Percentiles rank a stretch among this genome's conserved stretches.
Conservation (phyloP, 202 grass and related monocot species). For the Carex sylvatica region DNA sequence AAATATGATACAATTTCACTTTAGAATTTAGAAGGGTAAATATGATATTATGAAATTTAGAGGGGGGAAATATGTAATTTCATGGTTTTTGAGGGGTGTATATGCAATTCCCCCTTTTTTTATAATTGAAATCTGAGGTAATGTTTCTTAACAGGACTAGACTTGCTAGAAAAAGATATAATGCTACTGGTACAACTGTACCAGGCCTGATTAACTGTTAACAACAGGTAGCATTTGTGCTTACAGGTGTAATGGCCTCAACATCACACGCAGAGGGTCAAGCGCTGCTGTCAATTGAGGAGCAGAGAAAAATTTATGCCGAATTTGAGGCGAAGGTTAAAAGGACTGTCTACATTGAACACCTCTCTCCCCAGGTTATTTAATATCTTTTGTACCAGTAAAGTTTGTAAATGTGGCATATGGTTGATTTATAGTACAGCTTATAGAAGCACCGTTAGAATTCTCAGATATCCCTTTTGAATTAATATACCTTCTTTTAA, state of each 20-base stretch:
- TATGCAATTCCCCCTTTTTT: too few relatives aligned
- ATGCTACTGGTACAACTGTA: background rate
- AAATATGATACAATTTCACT: too few relatives aligned
- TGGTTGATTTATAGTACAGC: background rate
- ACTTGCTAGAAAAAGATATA: too few relatives aligned
- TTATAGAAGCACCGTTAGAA: background rate
- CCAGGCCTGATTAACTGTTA: background rate
- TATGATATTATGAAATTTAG: too few relatives aligned
- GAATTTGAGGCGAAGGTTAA: background rate
- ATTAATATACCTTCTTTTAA: background rate
- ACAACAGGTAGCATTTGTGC: background rate
- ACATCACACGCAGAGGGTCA: background rate
- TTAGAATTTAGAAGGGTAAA: too few relatives aligned
- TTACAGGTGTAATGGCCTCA: background rate
- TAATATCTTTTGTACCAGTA: background rate
- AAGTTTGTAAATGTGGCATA: background rate
- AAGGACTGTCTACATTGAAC: background rate
- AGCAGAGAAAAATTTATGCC: background rate
- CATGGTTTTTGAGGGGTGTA: too few relatives aligned
- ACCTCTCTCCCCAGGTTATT: conserved; percentile 2
- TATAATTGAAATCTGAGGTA: too few relatives aligned
- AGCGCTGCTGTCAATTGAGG: background rate
- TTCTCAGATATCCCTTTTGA: background rate
- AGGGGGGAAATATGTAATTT: too few relatives aligned
- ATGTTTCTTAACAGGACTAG: too few relatives aligned